These are phyloP conservation scores for Candida morakotiae DNA, from an alignment of 805 yeast species.

Conservation along the genomic window DNA sequence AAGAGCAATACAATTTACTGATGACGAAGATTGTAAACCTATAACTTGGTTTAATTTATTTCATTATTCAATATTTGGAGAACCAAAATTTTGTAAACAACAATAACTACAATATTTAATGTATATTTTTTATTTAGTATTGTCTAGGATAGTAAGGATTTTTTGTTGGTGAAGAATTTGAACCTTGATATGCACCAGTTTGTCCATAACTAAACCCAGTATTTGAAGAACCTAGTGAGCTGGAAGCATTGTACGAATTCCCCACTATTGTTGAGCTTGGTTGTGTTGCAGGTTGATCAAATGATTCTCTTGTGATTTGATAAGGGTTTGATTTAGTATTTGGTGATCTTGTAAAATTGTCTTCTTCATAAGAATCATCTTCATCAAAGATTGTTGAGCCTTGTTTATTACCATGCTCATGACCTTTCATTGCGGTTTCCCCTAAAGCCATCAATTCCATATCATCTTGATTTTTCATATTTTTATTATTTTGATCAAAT, in stretches of 20 bases:
- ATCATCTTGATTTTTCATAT: constrained; percentile 33
- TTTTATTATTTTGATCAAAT: constrained; percentile 30
- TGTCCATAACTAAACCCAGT: constrained; percentile 9
- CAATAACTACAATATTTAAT: not conserved
- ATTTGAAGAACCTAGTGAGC: not conserved
- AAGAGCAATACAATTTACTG: constrained; percentile 2
- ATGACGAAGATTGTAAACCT: constrained; percentile 36
- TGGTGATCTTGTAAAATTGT: constrained; percentile 4
- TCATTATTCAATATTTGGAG: constrained; percentile 48
- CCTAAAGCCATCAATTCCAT: constrained; percentile 73
- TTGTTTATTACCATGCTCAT: constrained; percentile 33
- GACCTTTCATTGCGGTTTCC: constrained; percentile 63
- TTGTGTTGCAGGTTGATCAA: constrained; percentile 35
- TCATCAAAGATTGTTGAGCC: constrained; percentile 11
- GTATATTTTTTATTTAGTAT: not conserved
- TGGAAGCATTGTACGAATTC: constrained; percentile 24
- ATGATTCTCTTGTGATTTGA: constrained; percentile 18
- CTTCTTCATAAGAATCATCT: constrained; percentile 9
- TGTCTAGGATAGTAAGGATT: constrained; percentile 3
- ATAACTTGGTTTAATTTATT: constrained; percentile 52
- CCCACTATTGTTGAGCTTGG: constrained; percentile 42
- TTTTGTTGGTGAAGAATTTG: constrained; percentile 5
- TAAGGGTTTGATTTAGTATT: not conserved
- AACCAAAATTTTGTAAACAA: constrained; percentile 33
- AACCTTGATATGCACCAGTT: constrained; percentile 5